A percentile compares a stretch with the other conserved stretches of the same genome.
Evolutionary conservation across 805 yeast genomes (phyloP).

Genomic region (Saturnispora galanensis): DNA sequence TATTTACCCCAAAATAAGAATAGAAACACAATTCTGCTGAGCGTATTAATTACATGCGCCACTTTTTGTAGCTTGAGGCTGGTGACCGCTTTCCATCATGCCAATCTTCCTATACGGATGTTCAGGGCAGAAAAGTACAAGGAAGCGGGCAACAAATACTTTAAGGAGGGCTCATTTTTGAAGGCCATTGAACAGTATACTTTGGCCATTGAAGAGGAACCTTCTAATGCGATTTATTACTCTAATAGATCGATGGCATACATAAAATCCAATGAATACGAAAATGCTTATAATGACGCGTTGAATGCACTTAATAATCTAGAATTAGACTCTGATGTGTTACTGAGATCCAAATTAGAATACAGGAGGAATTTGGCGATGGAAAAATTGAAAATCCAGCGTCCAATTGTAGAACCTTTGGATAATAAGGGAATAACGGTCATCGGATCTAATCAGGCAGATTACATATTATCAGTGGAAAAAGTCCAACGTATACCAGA

Average conservation of each 20-base stretch:
- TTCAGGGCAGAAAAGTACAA: constrained; percentile 1
- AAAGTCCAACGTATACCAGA: constrained; percentile 17
- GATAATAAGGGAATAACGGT: not conserved
- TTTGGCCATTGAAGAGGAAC: constrained; percentile 43
- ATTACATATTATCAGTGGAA: constrained; percentile 9
- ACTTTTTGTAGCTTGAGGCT: not conserved
- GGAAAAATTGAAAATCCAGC: not conserved
- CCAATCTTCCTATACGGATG: not conserved
- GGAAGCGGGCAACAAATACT: not conserved
- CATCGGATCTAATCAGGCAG: not conserved
- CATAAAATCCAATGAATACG: constrained; percentile 34
- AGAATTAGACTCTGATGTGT: not conserved
- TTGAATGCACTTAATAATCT: not conserved
- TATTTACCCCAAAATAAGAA: not conserved
- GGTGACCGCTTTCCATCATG: not conserved
- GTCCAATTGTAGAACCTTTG: too few relatives aligned
- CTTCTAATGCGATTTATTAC: constrained; percentile 43
- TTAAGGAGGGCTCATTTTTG: constrained; percentile 20
- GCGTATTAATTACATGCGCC: not conserved
- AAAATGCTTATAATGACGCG: constrained; percentile 13
- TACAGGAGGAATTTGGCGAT: constrained; percentile 1
- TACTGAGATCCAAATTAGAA: constrained; percentile 1
- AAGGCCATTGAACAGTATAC: constrained; percentile 30
- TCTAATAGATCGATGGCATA: constrained; percentile 67
- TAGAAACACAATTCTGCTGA: not conserved